Evolutionary conservation across 2,329 filamentous ascomycete species (phyloP).

Genomic region (Scedosporium dehoogii): DNA sequence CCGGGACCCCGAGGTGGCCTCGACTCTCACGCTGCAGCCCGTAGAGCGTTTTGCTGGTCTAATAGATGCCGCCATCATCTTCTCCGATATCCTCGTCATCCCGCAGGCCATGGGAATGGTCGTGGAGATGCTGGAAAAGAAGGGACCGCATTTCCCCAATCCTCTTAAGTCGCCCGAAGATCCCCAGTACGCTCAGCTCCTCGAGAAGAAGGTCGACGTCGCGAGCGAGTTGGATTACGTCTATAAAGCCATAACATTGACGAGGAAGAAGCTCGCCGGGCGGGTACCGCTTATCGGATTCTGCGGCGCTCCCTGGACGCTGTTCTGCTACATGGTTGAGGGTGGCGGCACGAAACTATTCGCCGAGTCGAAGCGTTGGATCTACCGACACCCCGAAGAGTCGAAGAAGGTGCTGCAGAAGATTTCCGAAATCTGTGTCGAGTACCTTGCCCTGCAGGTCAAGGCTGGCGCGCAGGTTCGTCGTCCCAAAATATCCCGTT

Average conservation of each 20-base stretch:
- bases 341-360: conserved; percentile 95
- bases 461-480: conserved; percentile 78
- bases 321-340: conserved; percentile 98
- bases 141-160: conserved; percentile 86
- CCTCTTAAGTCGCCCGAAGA: conserved; percentile 74
- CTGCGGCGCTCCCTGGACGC: conserved; percentile 92
- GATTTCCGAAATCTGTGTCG: conserved; percentile 89
- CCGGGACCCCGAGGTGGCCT: conserved; percentile 83
- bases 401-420: conserved; percentile 76
- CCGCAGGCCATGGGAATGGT: conserved; percentile 97
- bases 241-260: conserved; percentile 89
- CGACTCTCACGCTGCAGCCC: conserved; percentile 86
- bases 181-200: conserved; percentile 68
- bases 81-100: conserved; percentile 96
- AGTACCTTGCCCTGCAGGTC: conserved; percentile 88
- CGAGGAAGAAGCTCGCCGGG: conserved; percentile 76
- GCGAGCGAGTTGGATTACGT: conserved; percentile 82
- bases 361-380: conserved; percentile 89
- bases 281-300: conserved; percentile 92
- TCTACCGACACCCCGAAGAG: conserved; percentile 78
- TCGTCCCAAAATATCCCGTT: too few relatives aligned
- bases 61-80: conserved; percentile 95
- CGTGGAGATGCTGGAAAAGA: conserved; percentile 98
- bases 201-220: conserved; percentile 74
- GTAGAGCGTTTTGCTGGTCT: conserved; percentile 85